phyloP scores from a whole-genome alignment of 1,284 basidiomycete species.

The Flammula alnicola region DNA sequence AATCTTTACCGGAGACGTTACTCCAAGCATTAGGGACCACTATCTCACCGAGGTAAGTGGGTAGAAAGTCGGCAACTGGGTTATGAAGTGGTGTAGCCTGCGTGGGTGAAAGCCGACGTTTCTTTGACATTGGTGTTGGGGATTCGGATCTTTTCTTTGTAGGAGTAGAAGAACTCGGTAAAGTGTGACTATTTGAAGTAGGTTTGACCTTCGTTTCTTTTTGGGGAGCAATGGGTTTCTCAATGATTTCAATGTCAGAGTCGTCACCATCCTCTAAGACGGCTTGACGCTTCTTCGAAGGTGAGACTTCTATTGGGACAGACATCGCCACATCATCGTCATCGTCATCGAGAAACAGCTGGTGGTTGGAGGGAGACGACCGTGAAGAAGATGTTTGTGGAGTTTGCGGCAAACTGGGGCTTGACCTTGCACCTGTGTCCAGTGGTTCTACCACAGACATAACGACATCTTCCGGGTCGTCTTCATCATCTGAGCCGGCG shows the following conservation, averaged over 20 bases:
- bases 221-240: slow-evolving; percentile 2
- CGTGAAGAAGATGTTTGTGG: slow-evolving; percentile 26
- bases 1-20: slow-evolving; percentile 74
- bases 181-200: too few relatives aligned
- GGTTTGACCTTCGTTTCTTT: background rate
- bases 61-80: slow-evolving; percentile 26
- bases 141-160: slow-evolving; percentile 20
- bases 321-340: slow-evolving; percentile 51
- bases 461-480: slow-evolving; percentile 27
- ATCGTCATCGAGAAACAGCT: slow-evolving; percentile 62
- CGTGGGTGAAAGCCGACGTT: slow-evolving; percentile 49
- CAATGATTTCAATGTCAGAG: slow-evolving; percentile 25
- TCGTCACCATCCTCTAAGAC: slow-evolving; percentile 14
- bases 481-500: slow-evolving; percentile 54
- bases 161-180: slow-evolving; percentile 3
- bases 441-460: slow-evolving; percentile 23
- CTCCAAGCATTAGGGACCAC: slow-evolving; percentile 82
- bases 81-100: slow-evolving; percentile 2
- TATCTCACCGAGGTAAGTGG: slow-evolving; percentile 68
- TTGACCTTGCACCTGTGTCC: slow-evolving; percentile 10
- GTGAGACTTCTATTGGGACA: slow-evolving; percentile 17
- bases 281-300: slow-evolving; percentile 12
- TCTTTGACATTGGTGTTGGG: slow-evolving; percentile 43
- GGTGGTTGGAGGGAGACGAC: slow-evolving; percentile 31
- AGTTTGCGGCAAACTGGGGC: slow-evolving; percentile 22